A percentile compares a stretch with the other conserved stretches of the same genome.
phyloP scores from a whole-genome alignment of 2,329 filamentous ascomycete species.

The Aspergillus nomiae region DNA sequence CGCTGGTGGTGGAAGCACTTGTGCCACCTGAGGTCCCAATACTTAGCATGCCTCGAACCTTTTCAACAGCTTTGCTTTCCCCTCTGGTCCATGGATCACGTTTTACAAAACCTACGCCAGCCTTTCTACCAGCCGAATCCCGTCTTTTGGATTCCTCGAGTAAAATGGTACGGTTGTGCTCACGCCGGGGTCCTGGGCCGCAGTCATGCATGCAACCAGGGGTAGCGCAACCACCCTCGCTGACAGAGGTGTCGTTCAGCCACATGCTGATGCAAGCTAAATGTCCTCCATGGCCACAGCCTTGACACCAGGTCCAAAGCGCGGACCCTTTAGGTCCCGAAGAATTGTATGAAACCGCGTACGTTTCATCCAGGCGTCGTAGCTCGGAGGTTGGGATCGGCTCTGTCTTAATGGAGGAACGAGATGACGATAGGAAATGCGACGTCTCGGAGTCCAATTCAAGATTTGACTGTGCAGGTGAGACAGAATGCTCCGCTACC shows the following conservation, averaged over 20 bases:
- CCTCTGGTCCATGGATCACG: conserved; percentile 47
- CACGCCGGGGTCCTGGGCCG: conserved; percentile 50
- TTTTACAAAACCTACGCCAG: conserved; percentile 41
- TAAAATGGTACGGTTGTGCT: conserved; percentile 38
- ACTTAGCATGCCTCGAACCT: conserved; percentile 47
- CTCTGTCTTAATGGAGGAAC: conserved; percentile 45
- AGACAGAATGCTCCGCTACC: conserved; percentile 30
- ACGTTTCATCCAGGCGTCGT: conserved; percentile 24
- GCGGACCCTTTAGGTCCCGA: conserved; percentile 35
- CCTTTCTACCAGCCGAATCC: conserved; percentile 34
- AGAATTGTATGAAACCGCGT: conserved; percentile 25
- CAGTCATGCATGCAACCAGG: conserved; percentile 64
- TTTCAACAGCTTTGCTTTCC: conserved; percentile 50
- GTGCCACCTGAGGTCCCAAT: conserved; percentile 30
- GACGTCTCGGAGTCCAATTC: conserved; percentile 32
- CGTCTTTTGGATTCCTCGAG: conserved; percentile 36
- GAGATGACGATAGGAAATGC: conserved; percentile 47
- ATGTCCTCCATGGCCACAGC: conserved; percentile 64
- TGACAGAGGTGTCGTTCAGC: conserved; percentile 52
- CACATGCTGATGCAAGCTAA: conserved; percentile 59
- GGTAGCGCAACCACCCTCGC: conserved; percentile 59
- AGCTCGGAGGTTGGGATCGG: conserved; percentile 27
- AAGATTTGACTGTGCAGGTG: conserved; percentile 13
- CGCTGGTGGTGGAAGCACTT: conserved; percentile 24
- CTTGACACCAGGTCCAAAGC: conserved; percentile 60